Evolutionary conservation across 225 moss, liverwort and hornwort genomes (phyloP), one percentile per base, ranked within the genome.

Genomic region (Marchantia paleacea): DNA sequence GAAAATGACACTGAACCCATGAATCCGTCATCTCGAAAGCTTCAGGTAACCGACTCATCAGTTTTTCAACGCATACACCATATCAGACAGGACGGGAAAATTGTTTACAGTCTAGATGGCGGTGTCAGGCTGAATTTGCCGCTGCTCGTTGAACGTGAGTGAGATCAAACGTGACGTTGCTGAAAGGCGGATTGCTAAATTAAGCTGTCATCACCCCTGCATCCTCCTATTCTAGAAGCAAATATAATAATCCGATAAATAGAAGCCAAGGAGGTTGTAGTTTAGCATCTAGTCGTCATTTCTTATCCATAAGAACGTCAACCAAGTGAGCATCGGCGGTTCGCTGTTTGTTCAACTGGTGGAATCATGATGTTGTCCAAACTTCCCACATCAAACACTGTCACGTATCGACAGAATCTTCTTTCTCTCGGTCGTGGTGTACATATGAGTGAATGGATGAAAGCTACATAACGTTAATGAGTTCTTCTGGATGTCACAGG

Each of bases 1-100:
- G 53, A 79, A 70, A 51, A 87, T 84, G 84, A 58, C 82, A 26
- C 49, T 80, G 13, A 73, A 19, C 12, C 52, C 24, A 80, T 80
- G 18, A 84, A 82, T 47, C n/a, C 84, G 1, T 84, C 84, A 50
- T 69, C 73, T 77, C 82, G 82, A 14, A 87, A 84, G 52, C 73
- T 84, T 61, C 84, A 87, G 87, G 87, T 87, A 73, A 10, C 24
- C 13, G 28, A 11, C 25, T 0, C 12, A 65, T 65, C 39, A 39
- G 14, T 39, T 50, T 24, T 18, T 18, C 29, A 10, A 58, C 4
- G 5, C 0, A 20, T 7, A 3, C 12, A 24, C 12, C 25, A 25
- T 0, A n/a, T 25, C 3, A 3, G 25, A 67, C 25, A 20, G 25
- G 28, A 67, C n/a, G n/a, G n/a, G n/a, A n/a, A n/a, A n/a, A n/a